phyloP scores from a whole-genome alignment of 352 stramenopile species.

The Globisporangium lucens region DNA sequence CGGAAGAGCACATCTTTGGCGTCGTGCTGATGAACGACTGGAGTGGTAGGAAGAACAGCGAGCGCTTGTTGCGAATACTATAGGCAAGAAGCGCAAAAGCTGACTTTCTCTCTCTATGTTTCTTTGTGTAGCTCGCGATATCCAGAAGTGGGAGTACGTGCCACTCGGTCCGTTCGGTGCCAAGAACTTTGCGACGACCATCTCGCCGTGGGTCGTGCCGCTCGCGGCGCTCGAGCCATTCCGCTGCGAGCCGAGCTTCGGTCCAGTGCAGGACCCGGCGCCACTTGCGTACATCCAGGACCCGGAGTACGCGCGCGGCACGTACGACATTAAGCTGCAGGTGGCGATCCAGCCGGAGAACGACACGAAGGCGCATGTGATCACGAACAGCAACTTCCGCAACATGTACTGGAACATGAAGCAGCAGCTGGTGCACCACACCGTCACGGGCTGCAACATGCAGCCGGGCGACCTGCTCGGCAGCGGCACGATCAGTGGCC shows the following conservation, averaged over 20 bases:
- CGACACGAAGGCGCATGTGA: constrained; percentile 44
- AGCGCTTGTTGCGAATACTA: neutral
- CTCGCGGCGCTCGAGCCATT: constrained; percentile 94
- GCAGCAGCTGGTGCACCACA: constrained; percentile 97
- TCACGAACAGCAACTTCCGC: constrained; percentile 93
- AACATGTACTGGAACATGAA: constrained; percentile 98
- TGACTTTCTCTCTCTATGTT: neutral
- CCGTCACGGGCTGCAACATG: constrained; percentile 97
- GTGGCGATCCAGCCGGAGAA: constrained; percentile 65
- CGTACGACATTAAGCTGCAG: constrained; percentile 89
- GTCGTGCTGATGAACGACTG: constrained; percentile 98
- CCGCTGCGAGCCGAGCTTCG: constrained; percentile 88
- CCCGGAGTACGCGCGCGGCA: constrained; percentile 81
- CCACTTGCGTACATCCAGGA: constrained; percentile 94
- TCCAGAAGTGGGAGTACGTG: constrained; percentile 98
- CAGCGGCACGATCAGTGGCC: constrained; percentile 94
- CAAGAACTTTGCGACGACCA: constrained; percentile 97
- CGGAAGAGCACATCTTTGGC: constrained; percentile 95
- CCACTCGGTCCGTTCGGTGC: constrained; percentile 95
- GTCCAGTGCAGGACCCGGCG: constrained; percentile 77
- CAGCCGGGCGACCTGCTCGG: constrained; percentile 92
- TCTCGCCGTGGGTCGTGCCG: constrained; percentile 96
- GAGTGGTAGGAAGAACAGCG: constrained; percentile 67
- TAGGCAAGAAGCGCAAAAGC: neutral
- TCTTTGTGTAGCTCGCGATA: constrained; percentile 54